phyloP scores from a whole-genome alignment of 768 basidiomycete genomes.

The Collybiopsis confluens region DNA sequence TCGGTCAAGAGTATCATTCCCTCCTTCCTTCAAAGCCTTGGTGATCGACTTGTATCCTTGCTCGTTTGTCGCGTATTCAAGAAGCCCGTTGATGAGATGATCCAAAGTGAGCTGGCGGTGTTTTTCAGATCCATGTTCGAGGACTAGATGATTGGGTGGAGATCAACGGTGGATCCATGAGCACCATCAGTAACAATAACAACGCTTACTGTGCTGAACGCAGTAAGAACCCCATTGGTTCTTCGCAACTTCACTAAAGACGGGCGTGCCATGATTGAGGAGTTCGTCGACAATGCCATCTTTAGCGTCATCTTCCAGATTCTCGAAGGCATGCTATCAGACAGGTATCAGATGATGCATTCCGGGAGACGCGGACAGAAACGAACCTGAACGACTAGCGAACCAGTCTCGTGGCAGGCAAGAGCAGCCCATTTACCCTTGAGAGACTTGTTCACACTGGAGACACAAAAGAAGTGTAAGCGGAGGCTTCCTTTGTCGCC shows the following conservation, averaged over 20 bases:
- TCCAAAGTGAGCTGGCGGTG: constrained; percentile 76
- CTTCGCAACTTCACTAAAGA: constrained; percentile 76
- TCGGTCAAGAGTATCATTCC: constrained; percentile 67
- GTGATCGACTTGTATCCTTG: constrained; percentile 87
- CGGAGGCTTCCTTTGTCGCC: neutral
- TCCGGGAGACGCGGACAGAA: constrained; percentile 4
- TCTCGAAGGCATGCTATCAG: constrained; percentile 75
- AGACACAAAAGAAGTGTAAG: constrained; percentile 1
- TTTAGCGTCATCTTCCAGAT: constrained; percentile 78
- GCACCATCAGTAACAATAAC: no score
- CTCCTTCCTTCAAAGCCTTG: constrained; percentile 83
- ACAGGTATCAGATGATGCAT: constrained; percentile 4
- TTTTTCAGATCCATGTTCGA: constrained; percentile 78
- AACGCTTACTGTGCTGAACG: constrained; percentile 71
- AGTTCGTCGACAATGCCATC: constrained; percentile 82
- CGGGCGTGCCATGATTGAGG: constrained; percentile 62
- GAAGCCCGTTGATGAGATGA: constrained; percentile 69
- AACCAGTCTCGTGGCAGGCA: constrained; percentile 88
- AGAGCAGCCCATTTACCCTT: constrained; percentile 88
- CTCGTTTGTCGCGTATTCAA: constrained; percentile 77
- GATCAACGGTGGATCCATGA: neutral
- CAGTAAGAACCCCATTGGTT: constrained; percentile 91
- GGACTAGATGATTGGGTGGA: constrained; percentile 43
- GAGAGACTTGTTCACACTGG: constrained; percentile 80
- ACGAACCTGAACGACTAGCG: constrained; percentile 76